phyloP scores from a whole-genome alignment of 2,329 filamentous ascomycete genomes.

The Rachicladosporium sp. region DNA sequence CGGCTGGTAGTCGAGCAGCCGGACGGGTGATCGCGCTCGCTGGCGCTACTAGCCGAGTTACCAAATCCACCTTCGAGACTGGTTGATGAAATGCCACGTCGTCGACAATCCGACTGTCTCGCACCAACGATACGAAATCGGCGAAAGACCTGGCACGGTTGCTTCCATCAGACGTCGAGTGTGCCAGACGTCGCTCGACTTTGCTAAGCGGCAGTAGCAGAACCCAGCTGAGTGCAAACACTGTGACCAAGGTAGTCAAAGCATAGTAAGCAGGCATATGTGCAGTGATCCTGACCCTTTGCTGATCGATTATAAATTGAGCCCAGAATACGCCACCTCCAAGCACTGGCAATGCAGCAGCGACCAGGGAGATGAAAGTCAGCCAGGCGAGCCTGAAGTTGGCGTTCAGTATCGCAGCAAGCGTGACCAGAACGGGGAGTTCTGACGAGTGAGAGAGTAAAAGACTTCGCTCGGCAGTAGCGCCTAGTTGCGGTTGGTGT shows the following conservation, averaged over 20 bases:
- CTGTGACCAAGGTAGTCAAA: slow-evolving; percentile 59
- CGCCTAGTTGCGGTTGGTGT: slow-evolving; percentile 29
- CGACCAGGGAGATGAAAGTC: slow-evolving; percentile 47
- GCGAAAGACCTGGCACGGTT: slow-evolving; percentile 62
- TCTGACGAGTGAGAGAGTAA: slow-evolving; percentile 60
- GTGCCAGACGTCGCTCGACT: slow-evolving; percentile 38
- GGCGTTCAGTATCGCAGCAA: slow-evolving; percentile 45
- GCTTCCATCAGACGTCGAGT: slow-evolving; percentile 42
- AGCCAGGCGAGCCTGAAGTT: slow-evolving; percentile 55
- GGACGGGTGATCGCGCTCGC: slow-evolving; percentile 30
- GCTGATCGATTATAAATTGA: slow-evolving; percentile 42
- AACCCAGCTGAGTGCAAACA: slow-evolving; percentile 59
- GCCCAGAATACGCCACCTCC: slow-evolving; percentile 63
- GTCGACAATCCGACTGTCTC: slow-evolving; percentile 56
- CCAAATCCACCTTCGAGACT: slow-evolving; percentile 54
- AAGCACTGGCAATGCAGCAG: slow-evolving; percentile 53
- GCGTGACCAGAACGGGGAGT: slow-evolving; percentile 47
- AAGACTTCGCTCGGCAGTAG: slow-evolving; percentile 50
- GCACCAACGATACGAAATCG: slow-evolving; percentile 65
- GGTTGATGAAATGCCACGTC: slow-evolving; percentile 64
- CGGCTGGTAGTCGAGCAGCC: slow-evolving; percentile 8
- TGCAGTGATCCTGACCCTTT: slow-evolving; percentile 53
- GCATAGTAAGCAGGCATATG: slow-evolving; percentile 58
- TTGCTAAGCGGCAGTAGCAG: slow-evolving; percentile 51
- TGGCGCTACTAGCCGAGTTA: slow-evolving; percentile 50